A percentile compares a stretch with the other conserved stretches of the same genome.
Conservation (phyloP, 768 basidiomycete genomes). For the Strobilomyces dryophilus region DNA sequence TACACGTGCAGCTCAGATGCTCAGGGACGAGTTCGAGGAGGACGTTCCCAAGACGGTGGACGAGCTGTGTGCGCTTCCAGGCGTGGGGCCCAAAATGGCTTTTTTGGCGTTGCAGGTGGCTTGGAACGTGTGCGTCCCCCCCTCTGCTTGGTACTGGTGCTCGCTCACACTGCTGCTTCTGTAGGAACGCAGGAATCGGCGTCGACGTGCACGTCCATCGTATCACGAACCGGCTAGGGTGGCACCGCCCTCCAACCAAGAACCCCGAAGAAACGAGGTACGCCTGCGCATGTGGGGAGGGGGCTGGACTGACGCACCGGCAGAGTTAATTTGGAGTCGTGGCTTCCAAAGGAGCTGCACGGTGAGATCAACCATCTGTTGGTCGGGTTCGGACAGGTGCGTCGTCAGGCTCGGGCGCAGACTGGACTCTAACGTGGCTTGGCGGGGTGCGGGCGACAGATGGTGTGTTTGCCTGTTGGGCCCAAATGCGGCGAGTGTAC, state of each 20-base stretch:
- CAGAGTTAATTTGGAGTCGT: constrained; percentile 77
- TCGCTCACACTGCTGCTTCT: neutral
- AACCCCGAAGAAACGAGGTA: constrained; percentile 87
- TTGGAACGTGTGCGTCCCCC: constrained; percentile 64
- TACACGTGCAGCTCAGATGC: constrained; percentile 63
- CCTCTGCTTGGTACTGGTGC: neutral
- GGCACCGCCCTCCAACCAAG: constrained; percentile 85
- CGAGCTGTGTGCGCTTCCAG: constrained; percentile 80
- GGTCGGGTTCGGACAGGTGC: constrained; percentile 83
- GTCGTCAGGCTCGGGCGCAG: neutral
- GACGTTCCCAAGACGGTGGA: constrained; percentile 90
- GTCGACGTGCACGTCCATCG: constrained; percentile 96
- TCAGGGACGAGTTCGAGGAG: constrained; percentile 57
- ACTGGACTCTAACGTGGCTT: no score
- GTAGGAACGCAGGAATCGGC: constrained; percentile 83
- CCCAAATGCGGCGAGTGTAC: constrained; percentile 65
- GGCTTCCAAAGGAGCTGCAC: constrained; percentile 73
- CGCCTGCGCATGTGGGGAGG: neutral
- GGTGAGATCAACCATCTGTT: constrained; percentile 75
- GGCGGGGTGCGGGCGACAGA: constrained; percentile 33
- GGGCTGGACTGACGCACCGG: neutral
- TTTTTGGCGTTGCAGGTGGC: constrained; percentile 80
- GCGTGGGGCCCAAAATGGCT: constrained; percentile 97
- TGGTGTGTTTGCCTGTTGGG: constrained; percentile 59
- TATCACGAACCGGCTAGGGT: constrained; percentile 89